A percentile compares a stretch with the other conserved stretches of the same genome.
Conservation (phyloP, 2,329 filamentous ascomycete genomes). For the Lecanicillium sp. region DNA sequence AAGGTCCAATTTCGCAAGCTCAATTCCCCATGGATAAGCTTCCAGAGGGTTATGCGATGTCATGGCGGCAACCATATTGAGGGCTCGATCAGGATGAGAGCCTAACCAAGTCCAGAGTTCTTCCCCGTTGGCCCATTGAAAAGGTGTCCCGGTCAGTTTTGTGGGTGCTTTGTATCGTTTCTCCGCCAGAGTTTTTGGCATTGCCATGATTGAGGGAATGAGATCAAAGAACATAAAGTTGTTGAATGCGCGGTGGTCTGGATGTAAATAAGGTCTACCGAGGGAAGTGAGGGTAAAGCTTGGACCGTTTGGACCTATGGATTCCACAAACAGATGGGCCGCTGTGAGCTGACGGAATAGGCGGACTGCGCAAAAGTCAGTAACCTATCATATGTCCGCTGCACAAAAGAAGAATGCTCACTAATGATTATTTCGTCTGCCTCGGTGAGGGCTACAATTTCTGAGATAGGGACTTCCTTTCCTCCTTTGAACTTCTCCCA, state of each 20-base stretch:
- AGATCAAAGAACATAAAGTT: conserved; percentile 2
- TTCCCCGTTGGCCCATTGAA: not conserved
- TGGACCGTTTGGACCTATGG: not conserved
- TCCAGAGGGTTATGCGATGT: not conserved
- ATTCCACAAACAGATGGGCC: not conserved
- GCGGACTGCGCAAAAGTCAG: not conserved
- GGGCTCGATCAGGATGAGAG: not conserved
- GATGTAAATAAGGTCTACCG: conserved; percentile 1
- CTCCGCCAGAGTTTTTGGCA: conserved; percentile 1
- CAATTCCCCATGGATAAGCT: not conserved
- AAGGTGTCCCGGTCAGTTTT: not conserved
- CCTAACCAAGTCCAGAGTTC: conserved; percentile 1
- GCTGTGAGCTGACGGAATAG: not conserved
- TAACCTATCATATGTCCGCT: not conserved
- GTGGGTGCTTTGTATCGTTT: not conserved
- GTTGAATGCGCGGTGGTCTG: not conserved
- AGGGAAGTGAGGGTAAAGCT: not conserved
- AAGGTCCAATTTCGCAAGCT: conserved; percentile 1
- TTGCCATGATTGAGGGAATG: not conserved
- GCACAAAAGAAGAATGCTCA: not conserved
- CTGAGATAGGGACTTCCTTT: not conserved
- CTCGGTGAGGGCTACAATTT: not conserved
- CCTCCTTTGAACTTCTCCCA: not conserved
- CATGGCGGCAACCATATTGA: not conserved
- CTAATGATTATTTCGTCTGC: conserved; percentile 1